Base-by-base conservation (phyloP, 164 flowering plant species). In the Chloranthus sessilifolius region DNA sequence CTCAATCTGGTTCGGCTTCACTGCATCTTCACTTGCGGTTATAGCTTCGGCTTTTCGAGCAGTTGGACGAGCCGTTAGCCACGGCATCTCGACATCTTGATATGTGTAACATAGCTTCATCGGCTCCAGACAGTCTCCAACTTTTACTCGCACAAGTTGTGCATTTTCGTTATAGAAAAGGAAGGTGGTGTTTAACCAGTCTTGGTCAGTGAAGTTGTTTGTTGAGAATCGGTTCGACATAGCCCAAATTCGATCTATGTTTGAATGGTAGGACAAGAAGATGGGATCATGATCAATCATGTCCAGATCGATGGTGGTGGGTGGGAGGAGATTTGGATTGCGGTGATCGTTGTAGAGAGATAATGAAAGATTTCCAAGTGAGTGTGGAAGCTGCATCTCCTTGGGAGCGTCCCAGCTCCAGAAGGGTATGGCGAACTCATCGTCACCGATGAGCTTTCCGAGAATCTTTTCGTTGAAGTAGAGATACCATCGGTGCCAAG, bases 21-120 rank as follows among this genome's bases (percentile, higher is more conserved):
- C n/a, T n/a, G n/a, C n/a, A n/a, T n/a, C n/a, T n/a, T n/a, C n/a
- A n/a, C n/a, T n/a, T n/a, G n/a, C n/a, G n/a, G n/a, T n/a, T n/a
- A n/a, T n/a, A n/a, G n/a, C n/a, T n/a, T n/a, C n/a, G n/a, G n/a
- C n/a, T n/a, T n/a, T n/a, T n/a, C 10, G 2, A 4, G 26, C 35
- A 23, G 9, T 28, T 6, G 56, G 56, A 24, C 26, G 17, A 14
- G 44, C 25, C 2, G 16, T 17, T 1, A 62, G 50, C 95, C 95
- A 85, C 21, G 82, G 83, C 25, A 74, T 41, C 0, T 71, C 70
- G 0, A 85, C 83, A 2, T 73, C 64, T 56, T 86, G 80, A 39
- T 75, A 86, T 5, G 1, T 55, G 38, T 73, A 85, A 6, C 87
- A 58, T 14, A 85, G 58, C 4, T 53, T 66, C 15, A 28, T 27